Evolutionary conservation across 495 filamentous ascomycete genomes (phyloP), one percentile per base, ranked within the genome.

Genomic region (Friedmanniomyces endolithicus): DNA sequence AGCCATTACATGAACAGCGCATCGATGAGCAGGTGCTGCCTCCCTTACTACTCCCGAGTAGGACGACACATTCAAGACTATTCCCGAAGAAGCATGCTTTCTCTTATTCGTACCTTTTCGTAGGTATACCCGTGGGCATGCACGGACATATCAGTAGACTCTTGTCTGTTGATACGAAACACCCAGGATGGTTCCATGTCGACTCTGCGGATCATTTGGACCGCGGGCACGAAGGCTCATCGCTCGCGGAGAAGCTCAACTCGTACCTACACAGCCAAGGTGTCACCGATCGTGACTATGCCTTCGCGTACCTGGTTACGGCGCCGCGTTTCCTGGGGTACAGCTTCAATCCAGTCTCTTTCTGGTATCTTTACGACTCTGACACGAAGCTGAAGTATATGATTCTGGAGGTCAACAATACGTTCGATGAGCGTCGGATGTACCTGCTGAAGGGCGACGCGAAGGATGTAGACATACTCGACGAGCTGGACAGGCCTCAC

Each of bases 401-500:
- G 66, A 76, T 90, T 34, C 59, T 87, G 16, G 86, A 90, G 62
- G 82, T 89, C 40, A 87, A 86, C 63, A 88, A 89, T 57, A 88
- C 83, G 0, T 88, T 86, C 63, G 78, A 75, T 51, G 85, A 90
- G 67, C 78, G 82, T 50, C 73, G 83, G 17, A 78, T 80, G 62
- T 84, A 85, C 60, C 71, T 78, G 24, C 63, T 82, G 56, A 37
- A 52, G n/a, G 27, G 12, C 19, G 33, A 24, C 1, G n/a, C 6
- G 12, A 20, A 19, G 9, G 27, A 39, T 17, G 53, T 11, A 9
- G 44, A 19, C 1, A 12, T 41, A 23, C 43, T 33, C 25, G 33
- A 41, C 11, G 11, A 8, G 49, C 6, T 33, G 1, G 19, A 11
- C 16, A 14, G 11, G 23, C 16, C 24, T 3, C 4, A 2, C 16